Evolutionary conservation across 2,329 filamentous ascomycete species (phyloP).

Genomic region (Chrysosporium queenslandicum): DNA sequence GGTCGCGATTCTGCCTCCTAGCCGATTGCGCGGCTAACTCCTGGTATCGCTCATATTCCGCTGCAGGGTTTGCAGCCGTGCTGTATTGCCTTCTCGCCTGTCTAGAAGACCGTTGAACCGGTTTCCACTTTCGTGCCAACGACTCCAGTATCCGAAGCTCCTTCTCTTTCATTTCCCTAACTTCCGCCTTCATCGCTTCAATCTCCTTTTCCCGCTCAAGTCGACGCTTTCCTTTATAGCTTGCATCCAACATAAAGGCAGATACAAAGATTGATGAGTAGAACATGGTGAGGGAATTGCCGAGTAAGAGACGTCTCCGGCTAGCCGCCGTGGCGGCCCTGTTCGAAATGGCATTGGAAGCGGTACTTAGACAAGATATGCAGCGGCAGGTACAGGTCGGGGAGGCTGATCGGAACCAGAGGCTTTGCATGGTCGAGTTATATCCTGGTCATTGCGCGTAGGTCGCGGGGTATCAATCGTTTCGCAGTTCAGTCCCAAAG

Average conservation of each 20-base stretch:
- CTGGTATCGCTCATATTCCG: slow-evolving; percentile 8
- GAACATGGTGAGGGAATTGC: slow-evolving; percentile 37
- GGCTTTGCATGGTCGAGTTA: slow-evolving; percentile 33
- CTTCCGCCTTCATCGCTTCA: slow-evolving; percentile 35
- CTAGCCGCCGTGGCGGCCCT: slow-evolving; percentile 29
- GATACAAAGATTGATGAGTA: slow-evolving; percentile 37
- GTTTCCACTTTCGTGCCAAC: slow-evolving; percentile 22
- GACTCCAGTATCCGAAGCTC: slow-evolving; percentile 30
- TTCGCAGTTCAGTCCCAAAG: neutral
- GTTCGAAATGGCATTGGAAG: slow-evolving; percentile 27
- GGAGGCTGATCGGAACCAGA: slow-evolving; percentile 36
- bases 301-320: slow-evolving; percentile 31
- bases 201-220: slow-evolving; percentile 36
- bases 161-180: slow-evolving; percentile 32
- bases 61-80: slow-evolving; percentile 18
- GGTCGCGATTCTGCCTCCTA: neutral
- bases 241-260: slow-evolving; percentile 34
- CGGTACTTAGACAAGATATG: slow-evolving; percentile 33
- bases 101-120: neutral
- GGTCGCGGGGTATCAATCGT: neutral
- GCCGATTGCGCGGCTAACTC: neutral
- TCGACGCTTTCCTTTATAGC: slow-evolving; percentile 32
- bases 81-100: slow-evolving; percentile 17
- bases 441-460: neutral
- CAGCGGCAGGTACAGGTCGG: slow-evolving; percentile 33